phyloP scores from a whole-genome alignment of 352 stramenopile genomes.

The Salisapilia sapeloensis region DNA sequence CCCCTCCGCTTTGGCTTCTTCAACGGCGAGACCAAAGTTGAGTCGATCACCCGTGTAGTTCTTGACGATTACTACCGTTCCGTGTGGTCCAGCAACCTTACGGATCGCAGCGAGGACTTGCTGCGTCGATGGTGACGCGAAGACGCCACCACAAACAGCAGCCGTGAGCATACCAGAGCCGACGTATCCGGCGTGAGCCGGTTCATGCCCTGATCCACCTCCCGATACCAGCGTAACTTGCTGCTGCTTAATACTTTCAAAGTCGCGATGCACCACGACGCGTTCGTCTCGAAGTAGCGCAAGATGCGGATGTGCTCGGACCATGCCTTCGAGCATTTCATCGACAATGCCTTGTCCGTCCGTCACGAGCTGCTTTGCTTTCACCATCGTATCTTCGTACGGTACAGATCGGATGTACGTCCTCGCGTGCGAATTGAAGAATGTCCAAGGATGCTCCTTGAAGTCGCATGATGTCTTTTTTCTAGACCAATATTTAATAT shows the following conservation, averaged over 20 bases:
- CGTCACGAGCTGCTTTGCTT: constrained; percentile 28
- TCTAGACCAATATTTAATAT: too few species aligned
- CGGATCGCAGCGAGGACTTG: constrained; percentile 93
- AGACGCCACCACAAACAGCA: constrained; percentile 93
- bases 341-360: constrained; percentile 32
- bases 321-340: constrained; percentile 67
- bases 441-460: too few species aligned
- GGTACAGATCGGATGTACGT: too few species aligned
- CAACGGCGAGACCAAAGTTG: constrained; percentile 96
- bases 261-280: constrained; percentile 63
- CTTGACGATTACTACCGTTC: constrained; percentile 95
- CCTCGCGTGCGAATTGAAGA: too few species aligned
- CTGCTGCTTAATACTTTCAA: constrained; percentile 26
- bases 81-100: constrained; percentile 49
- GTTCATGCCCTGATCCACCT: constrained; percentile 85
- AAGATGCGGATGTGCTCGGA: constrained; percentile 41
- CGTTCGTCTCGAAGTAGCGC: constrained; percentile 37
- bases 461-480: too few species aligned
- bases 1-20: constrained; percentile 88
- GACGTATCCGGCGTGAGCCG: constrained; percentile 93
- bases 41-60: constrained; percentile 98
- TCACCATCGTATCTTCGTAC: constrained; percentile 4
- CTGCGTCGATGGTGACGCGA: constrained; percentile 88
- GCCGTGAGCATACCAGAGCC: constrained; percentile 92
- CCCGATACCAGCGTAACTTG: constrained; percentile 70